phyloP scores from a whole-genome alignment of 2,329 filamentous ascomycete species.

The Rhinocladiella mackenziei region DNA sequence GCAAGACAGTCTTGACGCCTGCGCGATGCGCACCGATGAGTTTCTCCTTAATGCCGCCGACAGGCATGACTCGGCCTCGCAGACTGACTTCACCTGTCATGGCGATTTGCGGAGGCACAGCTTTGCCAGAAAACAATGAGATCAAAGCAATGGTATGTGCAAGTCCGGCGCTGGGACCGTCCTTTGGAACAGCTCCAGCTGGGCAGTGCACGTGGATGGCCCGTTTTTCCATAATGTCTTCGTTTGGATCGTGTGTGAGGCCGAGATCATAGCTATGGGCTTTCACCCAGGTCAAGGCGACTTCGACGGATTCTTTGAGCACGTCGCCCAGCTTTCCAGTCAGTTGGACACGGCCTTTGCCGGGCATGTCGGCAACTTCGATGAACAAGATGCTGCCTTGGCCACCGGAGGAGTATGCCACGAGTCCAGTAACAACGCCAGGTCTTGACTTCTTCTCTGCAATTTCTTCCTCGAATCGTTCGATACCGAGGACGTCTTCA shows the following conservation, averaged over 20 bases:
- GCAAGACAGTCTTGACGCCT: constrained; percentile 87
- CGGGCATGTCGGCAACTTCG: constrained; percentile 96
- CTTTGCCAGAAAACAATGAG: constrained; percentile 78
- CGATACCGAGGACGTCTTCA: constrained; percentile 85
- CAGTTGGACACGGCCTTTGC: constrained; percentile 83
- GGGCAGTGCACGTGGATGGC: constrained; percentile 96
- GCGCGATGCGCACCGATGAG: constrained; percentile 89
- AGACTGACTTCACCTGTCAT: constrained; percentile 86
- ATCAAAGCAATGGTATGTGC: constrained; percentile 92
- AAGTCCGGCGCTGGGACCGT: constrained; percentile 77
- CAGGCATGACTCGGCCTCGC: constrained; percentile 83
- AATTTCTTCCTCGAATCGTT: constrained; percentile 92
- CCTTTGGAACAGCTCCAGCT: constrained; percentile 90
- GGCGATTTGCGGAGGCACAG: constrained; percentile 84
- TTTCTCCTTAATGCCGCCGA: constrained; percentile 98
- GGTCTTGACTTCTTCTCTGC: constrained; percentile 78
- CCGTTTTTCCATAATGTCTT: constrained; percentile 93
- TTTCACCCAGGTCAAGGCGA: constrained; percentile 95
- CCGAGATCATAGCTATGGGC: constrained; percentile 89
- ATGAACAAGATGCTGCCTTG: constrained; percentile 98
- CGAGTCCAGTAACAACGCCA: constrained; percentile 90
- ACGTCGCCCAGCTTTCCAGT: constrained; percentile 96
- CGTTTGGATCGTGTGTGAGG: constrained; percentile 70
- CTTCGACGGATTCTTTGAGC: constrained; percentile 93
- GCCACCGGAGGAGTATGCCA: constrained; percentile 87